Evolutionary conservation across 106 monocot genomes (phyloP).

Genomic region (Acorus gramineus): DNA sequence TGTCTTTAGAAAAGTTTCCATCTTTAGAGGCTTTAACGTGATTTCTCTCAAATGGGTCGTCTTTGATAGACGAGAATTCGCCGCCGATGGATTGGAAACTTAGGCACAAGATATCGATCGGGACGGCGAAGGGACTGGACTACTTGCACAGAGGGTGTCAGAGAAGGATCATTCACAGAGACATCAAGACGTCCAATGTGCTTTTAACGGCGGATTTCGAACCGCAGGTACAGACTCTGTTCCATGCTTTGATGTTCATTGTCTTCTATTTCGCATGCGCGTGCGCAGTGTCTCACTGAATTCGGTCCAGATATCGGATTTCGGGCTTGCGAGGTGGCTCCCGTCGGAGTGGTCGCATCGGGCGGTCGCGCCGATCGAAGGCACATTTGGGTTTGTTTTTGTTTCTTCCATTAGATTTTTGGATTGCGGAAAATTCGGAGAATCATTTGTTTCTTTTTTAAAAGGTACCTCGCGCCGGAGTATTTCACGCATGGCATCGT

Average conservation of each 20-base stretch:
- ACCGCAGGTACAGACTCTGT: slow-evolving; percentile 6
- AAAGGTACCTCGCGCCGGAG: slow-evolving; percentile 23
- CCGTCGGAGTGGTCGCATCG: slow-evolving; percentile 5
- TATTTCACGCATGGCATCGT: slow-evolving; percentile 27
- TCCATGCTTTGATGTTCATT: not conserved
- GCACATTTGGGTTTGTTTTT: slow-evolving; percentile 11
- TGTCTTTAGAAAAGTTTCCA: not conserved
- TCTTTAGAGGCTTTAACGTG: no score
- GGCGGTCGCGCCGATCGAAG: slow-evolving; percentile 3
- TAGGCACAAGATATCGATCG: slow-evolving; percentile 5
- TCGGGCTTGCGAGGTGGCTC: slow-evolving; percentile 17
- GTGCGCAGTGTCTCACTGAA: not conserved
- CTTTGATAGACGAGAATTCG: slow-evolving; percentile 28
- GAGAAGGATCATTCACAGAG: slow-evolving; percentile 18
- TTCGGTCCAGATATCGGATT: slow-evolving; percentile 8
- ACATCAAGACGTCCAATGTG: slow-evolving; percentile 15
- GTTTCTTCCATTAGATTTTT: not conserved
- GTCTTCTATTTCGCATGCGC: not conserved
- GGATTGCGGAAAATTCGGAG: not conserved
- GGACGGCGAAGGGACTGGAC: slow-evolving; percentile 6
- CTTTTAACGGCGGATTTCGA: slow-evolving; percentile 4
- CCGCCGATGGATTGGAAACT: slow-evolving; percentile 19
- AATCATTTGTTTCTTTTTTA: not conserved
- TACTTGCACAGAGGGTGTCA: slow-evolving; percentile 12
- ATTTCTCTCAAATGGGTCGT: not conserved